These are phyloP conservation scores for Daldinia loculata DNA, from an alignment of 495 filamentous ascomycete genomes.

Conservation along the genomic window DNA sequence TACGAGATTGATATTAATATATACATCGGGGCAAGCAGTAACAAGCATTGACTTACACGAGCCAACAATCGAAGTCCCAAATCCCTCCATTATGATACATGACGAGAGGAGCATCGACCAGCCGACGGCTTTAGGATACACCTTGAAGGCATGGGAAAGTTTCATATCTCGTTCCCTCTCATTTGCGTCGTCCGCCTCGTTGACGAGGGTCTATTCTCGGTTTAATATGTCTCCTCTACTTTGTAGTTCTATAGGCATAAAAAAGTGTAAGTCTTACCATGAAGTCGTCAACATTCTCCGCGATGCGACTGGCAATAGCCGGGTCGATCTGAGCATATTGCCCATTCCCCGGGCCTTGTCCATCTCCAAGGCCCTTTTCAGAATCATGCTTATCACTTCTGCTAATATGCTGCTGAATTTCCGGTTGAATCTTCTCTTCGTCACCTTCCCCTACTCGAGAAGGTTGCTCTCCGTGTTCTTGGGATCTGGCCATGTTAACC, in stretches of 20 bases:
- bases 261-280: constrained; percentile 36
- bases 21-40: background rate
- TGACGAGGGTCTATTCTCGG: constrained; percentile 42
- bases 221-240: constrained; percentile 3
- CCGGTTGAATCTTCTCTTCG: constrained; percentile 25
- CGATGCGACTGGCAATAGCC: constrained; percentile 43
- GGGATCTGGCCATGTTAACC: constrained; percentile 18
- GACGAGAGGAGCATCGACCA: constrained; percentile 62
- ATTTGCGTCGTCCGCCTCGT: constrained; percentile 47
- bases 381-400: constrained; percentile 25
- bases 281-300: constrained; percentile 47
- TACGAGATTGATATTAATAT: constrained; percentile 10
- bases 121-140: constrained; percentile 55
- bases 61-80: constrained; percentile 52
- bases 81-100: constrained; percentile 63
- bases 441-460: constrained; percentile 10
- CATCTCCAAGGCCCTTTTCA: constrained; percentile 33
- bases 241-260: background rate
- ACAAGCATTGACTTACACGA: constrained; percentile 37
- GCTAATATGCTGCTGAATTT: constrained; percentile 17
- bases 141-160: constrained; percentile 49
- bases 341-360: background rate
- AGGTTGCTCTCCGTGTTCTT: background rate
- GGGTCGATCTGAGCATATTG: constrained; percentile 42
- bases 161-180: constrained; percentile 49